phyloP scores from a whole-genome alignment of 805 yeast species.

The Zygoascus bituminiphila region DNA sequence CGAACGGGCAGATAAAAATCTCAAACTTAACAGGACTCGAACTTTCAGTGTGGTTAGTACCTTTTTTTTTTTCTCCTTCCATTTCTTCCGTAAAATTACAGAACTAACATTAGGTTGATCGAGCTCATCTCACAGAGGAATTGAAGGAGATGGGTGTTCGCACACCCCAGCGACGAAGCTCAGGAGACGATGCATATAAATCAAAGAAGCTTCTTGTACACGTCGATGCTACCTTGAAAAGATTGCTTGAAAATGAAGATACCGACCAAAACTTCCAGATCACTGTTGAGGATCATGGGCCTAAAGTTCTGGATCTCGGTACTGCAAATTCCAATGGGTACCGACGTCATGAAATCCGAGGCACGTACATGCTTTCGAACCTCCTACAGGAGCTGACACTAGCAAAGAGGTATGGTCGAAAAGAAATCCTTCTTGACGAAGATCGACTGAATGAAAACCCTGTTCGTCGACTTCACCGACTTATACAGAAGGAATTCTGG shows the following conservation, averaged over 20 bases:
- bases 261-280: slow-evolving; percentile 80
- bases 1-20: slow-evolving; percentile 1
- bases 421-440: slow-evolving; percentile 73
- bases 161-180: slow-evolving; percentile 31
- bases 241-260: slow-evolving; percentile 67
- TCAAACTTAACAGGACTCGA: slow-evolving; percentile 8
- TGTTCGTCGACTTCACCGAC: slow-evolving; percentile 61
- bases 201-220: slow-evolving; percentile 60
- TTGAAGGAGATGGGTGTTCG: not conserved
- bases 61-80: not conserved
- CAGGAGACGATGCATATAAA: slow-evolving; percentile 23
- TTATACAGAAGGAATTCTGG: slow-evolving; percentile 78
- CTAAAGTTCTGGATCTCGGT: slow-evolving; percentile 70
- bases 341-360: slow-evolving; percentile 64
- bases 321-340: slow-evolving; percentile 81
- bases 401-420: slow-evolving; percentile 73
- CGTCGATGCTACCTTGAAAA: slow-evolving; percentile 62
- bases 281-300: slow-evolving; percentile 78
- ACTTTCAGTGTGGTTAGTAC: slow-evolving; percentile 4
- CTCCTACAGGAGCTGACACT: slow-evolving; percentile 80
- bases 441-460: slow-evolving; percentile 82
- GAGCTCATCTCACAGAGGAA: not conserved
- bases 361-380: slow-evolving; percentile 84
- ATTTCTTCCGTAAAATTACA: not conserved
- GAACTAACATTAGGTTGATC: not conserved